A percentile compares a stretch with the other conserved stretches of the same genome.
phyloP scores from a whole-genome alignment of 1,284 basidiomycete genomes.

The Fomitiporia mediterranea region DNA sequence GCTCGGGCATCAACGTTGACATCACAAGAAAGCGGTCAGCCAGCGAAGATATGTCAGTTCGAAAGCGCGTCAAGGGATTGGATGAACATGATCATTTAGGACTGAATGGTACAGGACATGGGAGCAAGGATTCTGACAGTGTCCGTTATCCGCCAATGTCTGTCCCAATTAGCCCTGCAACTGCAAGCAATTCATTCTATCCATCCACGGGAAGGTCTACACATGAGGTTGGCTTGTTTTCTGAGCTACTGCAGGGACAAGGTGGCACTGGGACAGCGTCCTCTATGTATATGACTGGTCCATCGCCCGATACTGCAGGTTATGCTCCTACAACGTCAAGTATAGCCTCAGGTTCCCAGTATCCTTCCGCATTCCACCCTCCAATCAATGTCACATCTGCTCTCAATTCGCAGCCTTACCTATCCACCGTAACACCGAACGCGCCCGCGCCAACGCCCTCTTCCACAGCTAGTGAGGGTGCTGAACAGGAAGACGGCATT shows the following conservation, averaged over 20 bases:
- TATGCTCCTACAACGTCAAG: slow-evolving; percentile 27
- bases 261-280: slow-evolving; percentile 34
- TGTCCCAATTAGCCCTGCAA: slow-evolving; percentile 32
- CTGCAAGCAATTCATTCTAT: slow-evolving; percentile 31
- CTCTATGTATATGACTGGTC: slow-evolving; percentile 55
- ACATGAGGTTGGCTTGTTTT: slow-evolving; percentile 50
- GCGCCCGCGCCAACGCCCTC: slow-evolving; percentile 12
- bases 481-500: slow-evolving; percentile 45
- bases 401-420: slow-evolving; percentile 10
- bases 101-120: slow-evolving; percentile 4
- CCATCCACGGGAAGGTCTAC: slow-evolving; percentile 29
- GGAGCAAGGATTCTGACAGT: slow-evolving; percentile 10
- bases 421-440: slow-evolving; percentile 11
- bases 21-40: slow-evolving; percentile 18
- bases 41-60: slow-evolving; percentile 19
- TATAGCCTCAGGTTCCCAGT: slow-evolving; percentile 5
- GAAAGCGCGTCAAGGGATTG: slow-evolving; percentile 12
- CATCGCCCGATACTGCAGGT: slow-evolving; percentile 35
- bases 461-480: slow-evolving; percentile 9
- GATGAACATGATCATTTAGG: slow-evolving; percentile 10
- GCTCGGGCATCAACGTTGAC: slow-evolving; percentile 28
- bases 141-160: slow-evolving; percentile 30
- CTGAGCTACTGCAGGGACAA: slow-evolving; percentile 55
- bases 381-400: slow-evolving; percentile 10
- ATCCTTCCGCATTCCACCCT: slow-evolving; percentile 16